Evolutionary conservation across 768 basidiomycete species (phyloP), one percentile per base, ranked within the genome.

Genomic region (Amanita pallidorosea): DNA sequence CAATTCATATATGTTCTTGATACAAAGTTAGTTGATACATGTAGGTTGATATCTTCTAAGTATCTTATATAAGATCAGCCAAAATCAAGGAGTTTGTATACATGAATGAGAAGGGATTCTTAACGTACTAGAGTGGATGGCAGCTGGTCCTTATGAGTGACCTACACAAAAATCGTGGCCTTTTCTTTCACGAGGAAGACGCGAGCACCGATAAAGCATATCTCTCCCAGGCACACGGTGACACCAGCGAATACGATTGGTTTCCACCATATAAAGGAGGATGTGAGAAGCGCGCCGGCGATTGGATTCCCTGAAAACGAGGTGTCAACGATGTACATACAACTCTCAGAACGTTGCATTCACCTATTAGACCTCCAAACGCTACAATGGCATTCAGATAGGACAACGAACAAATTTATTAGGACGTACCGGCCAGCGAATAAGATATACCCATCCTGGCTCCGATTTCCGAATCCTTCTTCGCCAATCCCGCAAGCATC

Each of bases 241-340:
- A 69, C 25, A 36, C 77, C 79, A 25, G 73, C 67, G 56, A 80
- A 83, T 7, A 80, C 49, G 9, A 73, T 73, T 1, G 77, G 76
- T 31, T 74, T 67, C 76, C 77, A 80, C 81, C 81, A 83, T 5
- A 74, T 57, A 52, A 74, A 80, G 0, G 67, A 60, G 7, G 66
- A 54, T 0, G 77, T 72, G 6, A 83, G 70, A 23, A 83, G 62
- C 4, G 77, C 73, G 0, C 81, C 81, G 31, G 73, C 73, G 51
- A 82, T 74, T 1, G 81, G 81, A 0, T 76, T 72, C 12, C 79
- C 79, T 72, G 49, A 33, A 45, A 49, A 38, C 20, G n/a, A 4
- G 33, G 7, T 31, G 12, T 56, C 9, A 53, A 51, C 20, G 15
- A 37, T 43, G 15, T 18, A 34, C 35, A n/a, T 18, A 34, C 35